phyloP scores from a whole-genome alignment of 352 stramenopile genomes.

The Pythium dissotocum region DNA sequence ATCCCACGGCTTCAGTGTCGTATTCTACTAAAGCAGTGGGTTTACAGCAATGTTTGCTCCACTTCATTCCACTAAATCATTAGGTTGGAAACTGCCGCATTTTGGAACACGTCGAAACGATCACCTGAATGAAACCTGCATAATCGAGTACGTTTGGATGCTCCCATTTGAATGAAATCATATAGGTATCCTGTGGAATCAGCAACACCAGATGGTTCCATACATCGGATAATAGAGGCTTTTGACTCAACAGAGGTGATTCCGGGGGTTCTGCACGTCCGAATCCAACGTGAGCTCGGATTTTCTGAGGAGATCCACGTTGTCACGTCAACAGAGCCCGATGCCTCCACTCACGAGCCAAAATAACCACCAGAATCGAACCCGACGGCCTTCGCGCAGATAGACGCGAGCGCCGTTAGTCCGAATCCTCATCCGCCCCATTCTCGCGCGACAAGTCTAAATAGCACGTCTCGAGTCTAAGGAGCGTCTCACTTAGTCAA shows the following conservation, averaged over 20 bases:
- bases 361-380: constrained; percentile 23
- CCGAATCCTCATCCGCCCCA: neutral
- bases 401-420: neutral
- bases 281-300: constrained; percentile 11
- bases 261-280: constrained; percentile 23
- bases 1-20: too few relatives aligned
- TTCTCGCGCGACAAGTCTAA: neutral
- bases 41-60: neutral
- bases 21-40: neutral
- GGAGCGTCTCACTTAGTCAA: constrained; percentile 1
- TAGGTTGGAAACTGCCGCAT: neutral
- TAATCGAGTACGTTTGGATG: neutral
- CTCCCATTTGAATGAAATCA: neutral
- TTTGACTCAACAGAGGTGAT: constrained; percentile 5
- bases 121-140: neutral
- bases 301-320: constrained; percentile 5
- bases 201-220: neutral
- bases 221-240: neutral
- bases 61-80: neutral
- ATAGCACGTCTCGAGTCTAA: neutral
- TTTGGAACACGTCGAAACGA: neutral
- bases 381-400: neutral
- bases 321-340: constrained; percentile 15
- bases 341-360: neutral
- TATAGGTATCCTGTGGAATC: neutral